Conservation (phyloP, 768 basidiomycete genomes). For the Suillus discolor region DNA sequence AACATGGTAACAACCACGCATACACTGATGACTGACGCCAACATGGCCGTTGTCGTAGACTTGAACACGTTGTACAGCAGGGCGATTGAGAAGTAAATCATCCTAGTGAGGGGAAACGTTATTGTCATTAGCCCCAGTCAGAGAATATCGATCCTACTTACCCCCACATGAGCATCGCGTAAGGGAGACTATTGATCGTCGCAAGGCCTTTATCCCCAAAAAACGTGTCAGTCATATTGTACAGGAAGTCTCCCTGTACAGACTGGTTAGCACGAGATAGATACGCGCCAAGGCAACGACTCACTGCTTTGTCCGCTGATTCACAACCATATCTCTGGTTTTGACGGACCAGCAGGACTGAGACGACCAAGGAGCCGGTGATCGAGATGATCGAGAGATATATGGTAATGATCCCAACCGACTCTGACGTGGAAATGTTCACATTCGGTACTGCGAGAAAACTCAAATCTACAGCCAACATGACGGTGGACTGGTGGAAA, state of each 20-base stretch:
- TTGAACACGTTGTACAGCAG: slow-evolving; percentile 6
- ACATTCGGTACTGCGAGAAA: slow-evolving; percentile 41
- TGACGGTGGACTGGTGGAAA: slow-evolving; percentile 32
- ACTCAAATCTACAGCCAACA: slow-evolving; percentile 35
- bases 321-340: slow-evolving; percentile 38
- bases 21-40: slow-evolving; percentile 1
- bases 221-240: slow-evolving; percentile 19
- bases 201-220: slow-evolving; percentile 46
- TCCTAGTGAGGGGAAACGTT: background rate
- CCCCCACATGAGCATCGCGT: slow-evolving; percentile 56
- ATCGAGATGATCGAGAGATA: slow-evolving; percentile 14
- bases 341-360: slow-evolving; percentile 11
- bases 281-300: slow-evolving; percentile 12
- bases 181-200: slow-evolving; percentile 51
- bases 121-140: background rate
- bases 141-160: slow-evolving; percentile 27
- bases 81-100: slow-evolving; percentile 12
- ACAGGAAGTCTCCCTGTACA: slow-evolving; percentile 2
- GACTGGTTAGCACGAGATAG: background rate
- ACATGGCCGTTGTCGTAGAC: background rate
- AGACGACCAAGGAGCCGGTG: slow-evolving; percentile 14
- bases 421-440: slow-evolving; percentile 12
- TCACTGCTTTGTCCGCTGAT: slow-evolving; percentile 39
- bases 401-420: slow-evolving; percentile 7
- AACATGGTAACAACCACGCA: slow-evolving; percentile 6